Base-by-base conservation (phyloP, 768 basidiomycete genomes). In the Coprinopsis sp. region DNA sequence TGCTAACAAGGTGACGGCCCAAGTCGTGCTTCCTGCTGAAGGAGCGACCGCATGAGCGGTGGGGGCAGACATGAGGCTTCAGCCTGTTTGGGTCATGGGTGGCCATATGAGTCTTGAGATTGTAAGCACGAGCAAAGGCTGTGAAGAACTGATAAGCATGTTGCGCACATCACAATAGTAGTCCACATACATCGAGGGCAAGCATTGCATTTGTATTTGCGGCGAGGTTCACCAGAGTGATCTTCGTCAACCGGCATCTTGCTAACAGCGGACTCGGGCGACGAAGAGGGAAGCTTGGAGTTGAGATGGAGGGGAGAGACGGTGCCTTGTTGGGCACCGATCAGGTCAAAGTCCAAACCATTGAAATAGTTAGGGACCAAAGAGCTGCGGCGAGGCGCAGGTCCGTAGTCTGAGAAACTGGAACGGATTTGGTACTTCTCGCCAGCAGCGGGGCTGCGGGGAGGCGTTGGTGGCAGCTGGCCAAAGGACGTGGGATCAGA, bases 21-120 rank as follows among this genome's bases (percentile, higher is more conserved):
- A 97, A 70, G 59, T 97, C 93, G 60, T 97, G 93, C 66, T 95
- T 89, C 55, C 94, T 84, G 54, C 88, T 91, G 67, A 97, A 97
- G 16, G 90, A 90, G 45, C 93, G 84, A 27, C 84, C 86, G 52
- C 93, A 97, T 2, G 82, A 78, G 33, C 78, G 72, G 65, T 95
- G 89, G 33, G 85, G 87, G 64, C 93, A 97, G 36, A 83, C 77
- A 61, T 91, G 87, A 4, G 91, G 91, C 70, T 95, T 97, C 40
- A 84, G 69, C 50, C 93, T 77, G 64, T 90, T 84, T 19, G 94
- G 93, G 62, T 95, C 91, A 65, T 97, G 93, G 3, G 93, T 97
- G 21, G 87, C 86, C 78, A 89, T 83, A 64, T 96, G 93, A 0
- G 93, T 94, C 72, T 97, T 97, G 48, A 97, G 68, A 58, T 97